A percentile compares a stretch with the other conserved stretches of the same genome.
These are phyloP conservation scores for Brasilioporus rufonigricans DNA, from an alignment of 768 basidiomycete species.

Conservation along the genomic window DNA sequence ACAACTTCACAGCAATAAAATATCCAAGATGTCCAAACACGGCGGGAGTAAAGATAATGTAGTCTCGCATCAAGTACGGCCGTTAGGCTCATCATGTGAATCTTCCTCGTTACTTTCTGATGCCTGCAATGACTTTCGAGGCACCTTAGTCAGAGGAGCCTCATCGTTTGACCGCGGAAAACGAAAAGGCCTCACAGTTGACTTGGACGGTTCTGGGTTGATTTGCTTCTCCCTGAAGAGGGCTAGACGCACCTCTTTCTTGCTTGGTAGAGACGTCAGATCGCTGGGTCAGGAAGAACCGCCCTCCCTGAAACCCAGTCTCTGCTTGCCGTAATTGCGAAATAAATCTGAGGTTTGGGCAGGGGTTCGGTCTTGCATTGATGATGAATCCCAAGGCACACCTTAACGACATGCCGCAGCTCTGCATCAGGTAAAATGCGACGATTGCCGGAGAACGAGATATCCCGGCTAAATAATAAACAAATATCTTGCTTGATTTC, in stretches of 20 bases:
- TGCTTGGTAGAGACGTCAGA: not conserved
- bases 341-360: slow-evolving; percentile 9
- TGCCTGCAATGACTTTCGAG: not conserved
- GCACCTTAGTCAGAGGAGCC: too few relatives aligned
- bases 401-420: slow-evolving; percentile 2
- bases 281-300: not conserved
- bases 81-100: too few relatives aligned
- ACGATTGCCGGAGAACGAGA: slow-evolving; percentile 8
- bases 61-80: not conserved
- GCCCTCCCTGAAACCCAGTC: not conserved
- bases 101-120: not conserved
- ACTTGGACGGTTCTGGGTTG: not conserved
- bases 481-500: not conserved
- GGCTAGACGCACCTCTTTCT: slow-evolving; percentile 6
- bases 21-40: too few relatives aligned
- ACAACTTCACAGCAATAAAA: too few relatives aligned
- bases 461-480: slow-evolving; percentile 11
- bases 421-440: slow-evolving; percentile 2
- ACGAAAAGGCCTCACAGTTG: not conserved
- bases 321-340: not conserved
- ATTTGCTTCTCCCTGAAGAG: too few relatives aligned
- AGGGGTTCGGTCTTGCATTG: not conserved
- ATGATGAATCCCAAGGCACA: not conserved
- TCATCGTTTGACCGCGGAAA: not conserved
- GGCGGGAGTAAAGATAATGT: too few relatives aligned